Percentiles rank a stretch among this genome's conserved stretches.
Conservation (phyloP, 2,329 filamentous ascomycete species). For the Arthrobotrys megalospora region DNA sequence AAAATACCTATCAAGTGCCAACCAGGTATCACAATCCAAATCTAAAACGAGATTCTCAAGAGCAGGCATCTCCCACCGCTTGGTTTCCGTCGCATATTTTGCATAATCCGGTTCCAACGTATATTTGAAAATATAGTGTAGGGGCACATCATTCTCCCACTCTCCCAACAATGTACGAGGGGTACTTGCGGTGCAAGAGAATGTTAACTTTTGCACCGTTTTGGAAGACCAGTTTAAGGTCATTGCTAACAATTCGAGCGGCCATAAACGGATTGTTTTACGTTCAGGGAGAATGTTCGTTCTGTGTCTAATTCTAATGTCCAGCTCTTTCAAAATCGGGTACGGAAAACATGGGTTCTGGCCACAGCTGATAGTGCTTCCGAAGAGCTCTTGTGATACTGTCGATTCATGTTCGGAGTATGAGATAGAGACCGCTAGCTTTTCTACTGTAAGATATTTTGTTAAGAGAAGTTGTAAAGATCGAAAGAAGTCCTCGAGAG, state of each 20-base stretch:
- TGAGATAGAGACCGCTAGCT: not conserved
- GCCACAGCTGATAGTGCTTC: not conserved
- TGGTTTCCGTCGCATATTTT: not conserved
- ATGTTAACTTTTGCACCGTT: not conserved
- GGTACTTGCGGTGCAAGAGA: not conserved
- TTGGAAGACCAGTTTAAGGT: not conserved
- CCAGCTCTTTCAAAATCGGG: not conserved
- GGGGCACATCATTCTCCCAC: not conserved
- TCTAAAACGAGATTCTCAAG: not conserved
- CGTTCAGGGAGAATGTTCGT: not conserved
- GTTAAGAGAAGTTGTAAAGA: not conserved
- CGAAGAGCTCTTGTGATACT: not conserved
- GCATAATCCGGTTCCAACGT: not conserved
- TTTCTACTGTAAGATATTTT: not conserved
- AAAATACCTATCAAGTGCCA: not conserved
- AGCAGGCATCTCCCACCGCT: not conserved
- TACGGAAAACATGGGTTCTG: not conserved
- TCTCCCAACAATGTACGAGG: not conserved
- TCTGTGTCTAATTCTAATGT: not conserved
- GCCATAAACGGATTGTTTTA: not conserved
- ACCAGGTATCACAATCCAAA: not conserved
- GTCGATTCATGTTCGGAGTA: not conserved
- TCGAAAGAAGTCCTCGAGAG: not conserved
- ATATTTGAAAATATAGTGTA: not conserved
- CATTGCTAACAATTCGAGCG: not conserved